These are phyloP conservation scores for Cyanidium caldarium DNA, from an alignment of 23 red algal genomes.

Conservation along the genomic window DNA sequence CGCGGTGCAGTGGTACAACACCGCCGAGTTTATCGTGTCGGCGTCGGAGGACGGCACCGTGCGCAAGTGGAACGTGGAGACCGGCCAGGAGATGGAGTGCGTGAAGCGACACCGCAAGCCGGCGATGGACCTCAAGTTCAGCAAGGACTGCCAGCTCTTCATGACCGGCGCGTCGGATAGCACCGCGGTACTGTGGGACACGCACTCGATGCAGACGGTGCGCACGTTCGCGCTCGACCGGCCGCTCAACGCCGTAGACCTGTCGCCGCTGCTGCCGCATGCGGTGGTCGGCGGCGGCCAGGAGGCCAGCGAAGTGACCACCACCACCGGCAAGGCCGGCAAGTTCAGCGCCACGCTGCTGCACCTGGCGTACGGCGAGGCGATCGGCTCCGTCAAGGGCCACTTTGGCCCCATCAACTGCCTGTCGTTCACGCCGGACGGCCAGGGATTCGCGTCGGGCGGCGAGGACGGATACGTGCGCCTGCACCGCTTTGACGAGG, in stretches of 20 bases:
- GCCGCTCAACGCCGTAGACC: conserved; percentile 76
- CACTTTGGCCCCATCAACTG: conserved; percentile 99
- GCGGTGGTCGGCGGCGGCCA: conserved; percentile 88
- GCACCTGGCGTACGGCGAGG: conserved; percentile 70
- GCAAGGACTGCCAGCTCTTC: conserved; percentile 24
- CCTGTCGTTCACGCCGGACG: conserved; percentile 75
- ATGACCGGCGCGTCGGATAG: conserved; percentile 69
- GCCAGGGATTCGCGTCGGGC: conserved; percentile 58
- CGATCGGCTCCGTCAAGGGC: conserved; percentile 64
- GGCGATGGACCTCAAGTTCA: conserved; percentile 60
- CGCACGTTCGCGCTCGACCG: conserved; percentile 52
- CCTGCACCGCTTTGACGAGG: conserved; percentile 81
- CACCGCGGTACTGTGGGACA: conserved; percentile 61
- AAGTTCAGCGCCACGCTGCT: conserved; percentile 78
- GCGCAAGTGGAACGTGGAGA: conserved; percentile 85
- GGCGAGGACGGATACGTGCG: conserved; percentile 94
- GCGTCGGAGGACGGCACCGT: conserved; percentile 68
- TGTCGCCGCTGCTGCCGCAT: conserved; percentile 68
- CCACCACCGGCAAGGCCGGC: conserved; percentile 51
- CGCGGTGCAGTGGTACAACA: conserved; percentile 57
- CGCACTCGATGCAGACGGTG: conserved; percentile 47
- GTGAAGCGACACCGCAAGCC: conserved; percentile 39
- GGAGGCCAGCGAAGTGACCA: conserved; percentile 86
- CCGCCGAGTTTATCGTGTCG: conserved; percentile 38
- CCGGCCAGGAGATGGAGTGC: conserved; percentile 34